phyloP scores from a whole-genome alignment of 2,329 filamentous ascomycete species.

The Cladosporium sp. region DNA sequence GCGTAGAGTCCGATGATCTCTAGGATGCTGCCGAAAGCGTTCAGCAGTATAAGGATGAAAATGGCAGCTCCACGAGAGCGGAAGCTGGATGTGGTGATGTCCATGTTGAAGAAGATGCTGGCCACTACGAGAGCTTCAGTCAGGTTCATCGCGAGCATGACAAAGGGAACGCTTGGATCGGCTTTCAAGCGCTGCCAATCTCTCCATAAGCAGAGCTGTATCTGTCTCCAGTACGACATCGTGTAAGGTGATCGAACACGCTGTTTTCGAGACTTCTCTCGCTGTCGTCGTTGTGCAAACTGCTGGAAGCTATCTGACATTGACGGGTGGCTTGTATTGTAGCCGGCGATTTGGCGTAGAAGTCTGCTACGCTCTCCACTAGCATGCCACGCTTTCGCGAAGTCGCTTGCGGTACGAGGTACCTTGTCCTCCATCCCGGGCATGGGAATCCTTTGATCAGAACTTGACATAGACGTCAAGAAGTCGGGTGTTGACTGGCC shows the following conservation, averaged over 20 bases:
- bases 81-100: slow-evolving; percentile 58
- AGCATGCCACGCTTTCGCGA: slow-evolving; percentile 44
- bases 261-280: slow-evolving; percentile 34
- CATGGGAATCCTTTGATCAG: slow-evolving; percentile 47
- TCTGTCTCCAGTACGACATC: slow-evolving; percentile 64
- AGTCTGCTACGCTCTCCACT: slow-evolving; percentile 38
- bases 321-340: slow-evolving; percentile 41
- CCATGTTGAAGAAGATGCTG: slow-evolving; percentile 69
- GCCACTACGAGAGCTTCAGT: slow-evolving; percentile 67
- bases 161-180: slow-evolving; percentile 65
- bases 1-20: slow-evolving; percentile 72
- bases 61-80: slow-evolving; percentile 67
- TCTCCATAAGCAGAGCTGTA: slow-evolving; percentile 68
- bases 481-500: slow-evolving; percentile 71
- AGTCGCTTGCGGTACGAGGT: slow-evolving; percentile 61
- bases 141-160: slow-evolving; percentile 60
- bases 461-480: slow-evolving; percentile 62
- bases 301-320: slow-evolving; percentile 38
- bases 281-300: slow-evolving; percentile 34
- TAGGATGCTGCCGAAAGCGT: slow-evolving; percentile 62
- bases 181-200: slow-evolving; percentile 67
- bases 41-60: slow-evolving; percentile 77
- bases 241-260: slow-evolving; percentile 70
- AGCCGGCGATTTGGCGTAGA: slow-evolving; percentile 41
- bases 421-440: slow-evolving; percentile 53